A percentile compares a stretch with the other conserved stretches of the same genome.
Conservation (phyloP, 805 yeast species). For the Komagataella populi region DNA sequence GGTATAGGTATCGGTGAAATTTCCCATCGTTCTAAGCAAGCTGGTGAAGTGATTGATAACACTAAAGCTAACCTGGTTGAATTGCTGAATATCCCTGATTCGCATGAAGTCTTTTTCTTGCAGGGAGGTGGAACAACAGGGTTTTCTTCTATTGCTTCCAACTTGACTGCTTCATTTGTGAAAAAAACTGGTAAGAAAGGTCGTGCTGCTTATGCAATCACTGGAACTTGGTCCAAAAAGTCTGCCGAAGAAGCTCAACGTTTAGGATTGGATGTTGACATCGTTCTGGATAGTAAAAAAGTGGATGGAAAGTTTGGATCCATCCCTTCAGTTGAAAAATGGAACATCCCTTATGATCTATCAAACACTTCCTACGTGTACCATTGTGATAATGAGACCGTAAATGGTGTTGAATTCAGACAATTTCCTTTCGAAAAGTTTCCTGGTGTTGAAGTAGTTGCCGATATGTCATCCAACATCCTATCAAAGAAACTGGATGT, state of each 20-base stretch:
- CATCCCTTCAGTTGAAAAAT: conserved; percentile 53
- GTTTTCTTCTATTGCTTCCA: conserved; percentile 77
- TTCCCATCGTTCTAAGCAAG: conserved; percentile 86
- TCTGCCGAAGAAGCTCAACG: conserved; percentile 78
- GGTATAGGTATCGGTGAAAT: conserved; percentile 93
- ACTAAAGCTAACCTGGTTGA: conserved; percentile 57
- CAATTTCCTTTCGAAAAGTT: conserved; percentile 38
- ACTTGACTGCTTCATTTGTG: conserved; percentile 55
- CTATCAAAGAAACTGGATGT: conserved; percentile 73
- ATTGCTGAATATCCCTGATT: conserved; percentile 68
- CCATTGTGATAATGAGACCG: conserved; percentile 95
- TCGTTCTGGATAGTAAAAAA: conserved; percentile 53
- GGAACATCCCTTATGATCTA: conserved; percentile 47
- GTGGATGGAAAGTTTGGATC: conserved; percentile 43
- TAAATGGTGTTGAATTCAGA: conserved; percentile 79
- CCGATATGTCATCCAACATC: conserved; percentile 92
- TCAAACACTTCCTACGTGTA: conserved; percentile 72
- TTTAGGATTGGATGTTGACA: conserved; percentile 63
- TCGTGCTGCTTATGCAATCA: conserved; percentile 72
- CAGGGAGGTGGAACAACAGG: conserved; percentile 99
- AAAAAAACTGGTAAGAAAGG: conserved; percentile 65
- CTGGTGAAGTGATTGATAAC: conserved; percentile 59
- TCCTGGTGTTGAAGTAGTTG: conserved; percentile 68
- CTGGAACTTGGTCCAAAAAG: conserved; percentile 92
- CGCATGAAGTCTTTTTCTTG: conserved; percentile 86